phyloP scores from a whole-genome alignment of 2,329 filamentous ascomycete genomes.

The Capronia epimyces region DNA sequence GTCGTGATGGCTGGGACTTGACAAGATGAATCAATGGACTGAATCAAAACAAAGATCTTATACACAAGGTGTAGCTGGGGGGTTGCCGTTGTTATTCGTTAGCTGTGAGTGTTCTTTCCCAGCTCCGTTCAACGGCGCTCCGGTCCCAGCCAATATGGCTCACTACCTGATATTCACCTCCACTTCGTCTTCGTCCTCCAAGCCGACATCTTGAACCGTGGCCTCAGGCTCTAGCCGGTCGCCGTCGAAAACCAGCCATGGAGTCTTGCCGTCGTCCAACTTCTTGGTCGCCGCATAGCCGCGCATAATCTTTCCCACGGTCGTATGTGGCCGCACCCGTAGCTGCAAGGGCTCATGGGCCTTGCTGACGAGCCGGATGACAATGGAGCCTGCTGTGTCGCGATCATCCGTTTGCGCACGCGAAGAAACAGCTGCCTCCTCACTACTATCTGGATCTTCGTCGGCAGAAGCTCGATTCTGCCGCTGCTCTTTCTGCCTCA shows the following conservation, averaged over 20 bases:
- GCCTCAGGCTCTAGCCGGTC: constrained; percentile 59
- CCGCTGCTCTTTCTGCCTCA: constrained; percentile 46
- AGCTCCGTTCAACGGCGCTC: too few relatives aligned
- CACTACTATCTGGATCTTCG: constrained; percentile 1
- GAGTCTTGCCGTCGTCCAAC: constrained; percentile 48
- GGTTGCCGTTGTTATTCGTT: too few relatives aligned
- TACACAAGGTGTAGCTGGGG: too few relatives aligned
- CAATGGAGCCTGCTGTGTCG: constrained; percentile 31
- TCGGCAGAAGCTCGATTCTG: constrained; percentile 36
- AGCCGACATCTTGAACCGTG: constrained; percentile 61
- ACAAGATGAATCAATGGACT: constrained; percentile 2
- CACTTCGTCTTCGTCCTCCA: constrained; percentile 68
- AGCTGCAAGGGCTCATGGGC: constrained; percentile 49
- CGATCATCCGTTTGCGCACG: not conserved
- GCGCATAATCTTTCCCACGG: constrained; percentile 56
- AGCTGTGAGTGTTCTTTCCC: not conserved
- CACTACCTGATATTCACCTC: constrained; percentile 62
- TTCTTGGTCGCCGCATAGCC: constrained; percentile 55
- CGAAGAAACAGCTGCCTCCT: not conserved
- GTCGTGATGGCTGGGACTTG: not conserved
- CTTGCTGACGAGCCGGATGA: constrained; percentile 50
- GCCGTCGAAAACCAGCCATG: constrained; percentile 70
- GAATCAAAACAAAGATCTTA: not conserved
- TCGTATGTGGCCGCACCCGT: constrained; percentile 45
- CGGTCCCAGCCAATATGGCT: not conserved